Evolutionary conservation across 2,329 filamentous ascomycete species (phyloP).

Genomic region (Diaporthe sp.): DNA sequence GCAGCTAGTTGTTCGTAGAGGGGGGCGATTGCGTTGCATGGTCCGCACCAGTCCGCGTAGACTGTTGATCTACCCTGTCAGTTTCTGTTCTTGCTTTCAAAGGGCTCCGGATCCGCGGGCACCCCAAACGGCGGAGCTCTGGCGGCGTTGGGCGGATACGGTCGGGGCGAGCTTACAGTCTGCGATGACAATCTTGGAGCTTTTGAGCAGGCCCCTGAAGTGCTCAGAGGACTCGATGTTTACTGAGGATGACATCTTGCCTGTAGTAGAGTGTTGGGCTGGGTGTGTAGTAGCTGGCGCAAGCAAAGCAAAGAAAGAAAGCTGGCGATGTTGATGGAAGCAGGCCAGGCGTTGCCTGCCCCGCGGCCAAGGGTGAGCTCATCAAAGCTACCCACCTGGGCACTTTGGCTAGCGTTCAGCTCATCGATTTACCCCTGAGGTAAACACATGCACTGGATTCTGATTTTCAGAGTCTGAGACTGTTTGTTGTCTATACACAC

Average conservation of each 20-base stretch:
- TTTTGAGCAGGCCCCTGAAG: constrained; percentile 74
- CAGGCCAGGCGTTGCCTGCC: constrained; percentile 15
- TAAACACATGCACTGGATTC: background rate
- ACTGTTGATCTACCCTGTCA: constrained; percentile 62
- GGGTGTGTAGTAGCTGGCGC: constrained; percentile 7
- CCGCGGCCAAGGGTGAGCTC: constrained; percentile 18
- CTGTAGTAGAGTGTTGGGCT: background rate
- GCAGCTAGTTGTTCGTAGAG: constrained; percentile 81
- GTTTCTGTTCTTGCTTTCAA: background rate
- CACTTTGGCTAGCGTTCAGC: constrained; percentile 17
- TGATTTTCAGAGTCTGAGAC: background rate
- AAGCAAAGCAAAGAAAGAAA: constrained; percentile 1
- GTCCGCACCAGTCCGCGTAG: constrained; percentile 87
- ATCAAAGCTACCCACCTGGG: constrained; percentile 19
- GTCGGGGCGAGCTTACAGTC: constrained; percentile 75
- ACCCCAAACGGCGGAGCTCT: background rate
- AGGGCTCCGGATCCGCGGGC: background rate
- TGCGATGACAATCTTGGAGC: constrained; percentile 83
- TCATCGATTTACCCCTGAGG: background rate
- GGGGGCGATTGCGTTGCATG: constrained; percentile 86
- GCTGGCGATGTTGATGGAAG: constrained; percentile 16
- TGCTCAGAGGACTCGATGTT: constrained; percentile 64
- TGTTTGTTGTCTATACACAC: background rate
- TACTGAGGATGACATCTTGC: constrained; percentile 43
- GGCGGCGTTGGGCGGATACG: constrained; percentile 41